Conservation (phyloP, 208 protist genomes). For the Trypanosoma platydactyli region DNA sequence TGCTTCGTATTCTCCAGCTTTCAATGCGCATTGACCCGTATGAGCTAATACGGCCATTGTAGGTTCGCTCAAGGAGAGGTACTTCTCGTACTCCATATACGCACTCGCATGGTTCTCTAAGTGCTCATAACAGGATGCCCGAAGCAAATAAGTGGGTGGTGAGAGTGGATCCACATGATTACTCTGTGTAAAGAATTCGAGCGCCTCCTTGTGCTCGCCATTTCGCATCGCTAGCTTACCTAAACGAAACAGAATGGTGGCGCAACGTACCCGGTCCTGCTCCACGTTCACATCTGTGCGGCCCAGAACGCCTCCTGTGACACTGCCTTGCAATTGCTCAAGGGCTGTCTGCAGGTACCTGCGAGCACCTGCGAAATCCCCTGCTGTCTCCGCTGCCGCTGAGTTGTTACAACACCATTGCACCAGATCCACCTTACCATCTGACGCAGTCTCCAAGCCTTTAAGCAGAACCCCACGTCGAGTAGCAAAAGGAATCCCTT, state of each 20-base stretch:
- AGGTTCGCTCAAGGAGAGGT: constrained; percentile 65
- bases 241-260: constrained; percentile 55
- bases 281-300: constrained; percentile 13
- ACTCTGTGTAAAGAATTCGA: constrained; percentile 61
- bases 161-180: constrained; percentile 61
- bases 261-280: constrained; percentile 33
- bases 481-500: constrained; percentile 59
- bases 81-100: constrained; percentile 84
- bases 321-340: constrained; percentile 61
- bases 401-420: constrained; percentile 46
- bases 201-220: constrained; percentile 53
- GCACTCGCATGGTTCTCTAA: constrained; percentile 44
- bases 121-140: constrained; percentile 77
- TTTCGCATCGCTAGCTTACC: constrained; percentile 58
- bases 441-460: not conserved
- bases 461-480: constrained; percentile 27
- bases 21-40: constrained; percentile 80
- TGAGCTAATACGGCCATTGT: constrained; percentile 75
- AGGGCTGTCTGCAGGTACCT: constrained; percentile 56
- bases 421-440: constrained; percentile 18
- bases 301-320: not conserved
- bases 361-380: constrained; percentile 41
- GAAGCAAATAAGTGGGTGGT: constrained; percentile 67
- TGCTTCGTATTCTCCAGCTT: constrained; percentile 57
- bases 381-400: constrained; percentile 36